Percentiles rank a stretch among this genome's conserved stretches.
These are phyloP conservation scores for Moniliophthora roreri DNA, from an alignment of 1,284 basidiomycete genomes.

Conservation along the genomic window DNA sequence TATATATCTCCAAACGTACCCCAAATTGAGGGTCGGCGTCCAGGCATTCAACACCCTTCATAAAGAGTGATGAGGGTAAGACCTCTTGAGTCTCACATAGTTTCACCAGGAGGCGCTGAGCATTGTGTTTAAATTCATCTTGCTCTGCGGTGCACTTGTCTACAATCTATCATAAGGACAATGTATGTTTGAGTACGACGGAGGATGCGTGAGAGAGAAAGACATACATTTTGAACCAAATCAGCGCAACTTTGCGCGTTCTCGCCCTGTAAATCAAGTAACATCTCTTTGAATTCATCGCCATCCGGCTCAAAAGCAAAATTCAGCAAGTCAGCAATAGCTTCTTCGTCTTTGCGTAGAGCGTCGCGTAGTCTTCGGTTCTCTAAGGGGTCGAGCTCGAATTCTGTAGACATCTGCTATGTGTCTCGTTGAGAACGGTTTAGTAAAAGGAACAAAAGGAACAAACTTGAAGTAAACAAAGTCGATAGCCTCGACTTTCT, in stretches of 20 bases:
- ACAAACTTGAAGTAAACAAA: slow-evolving; percentile 19
- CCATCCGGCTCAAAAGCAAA: slow-evolving; percentile 9
- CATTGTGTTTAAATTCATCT: slow-evolving; percentile 17
- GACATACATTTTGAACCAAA: slow-evolving; percentile 21
- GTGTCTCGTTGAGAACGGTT: background rate
- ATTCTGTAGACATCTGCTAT: slow-evolving; percentile 17
- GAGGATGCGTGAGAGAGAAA: no score
- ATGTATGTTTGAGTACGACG: background rate
- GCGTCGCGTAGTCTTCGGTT: slow-evolving; percentile 18
- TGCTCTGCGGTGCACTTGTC: background rate
- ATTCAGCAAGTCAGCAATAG: slow-evolving; percentile 16
- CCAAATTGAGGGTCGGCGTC: slow-evolving; percentile 10
- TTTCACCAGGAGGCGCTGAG: slow-evolving; percentile 22
- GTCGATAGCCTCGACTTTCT: slow-evolving; percentile 18
- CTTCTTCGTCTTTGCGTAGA: slow-evolving; percentile 19
- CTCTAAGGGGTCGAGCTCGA: slow-evolving; percentile 14
- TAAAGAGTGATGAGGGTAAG: slow-evolving; percentile 19
- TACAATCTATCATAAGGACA: slow-evolving; percentile 7
- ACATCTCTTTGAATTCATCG: slow-evolving; percentile 11
- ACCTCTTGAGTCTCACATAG: slow-evolving; percentile 16
- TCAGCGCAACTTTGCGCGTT: slow-evolving; percentile 21
- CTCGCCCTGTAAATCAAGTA: slow-evolving; percentile 17
- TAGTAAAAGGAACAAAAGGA: background rate
- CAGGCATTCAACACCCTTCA: slow-evolving; percentile 16
- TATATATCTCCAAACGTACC: slow-evolving; percentile 21